A percentile compares a stretch with the other conserved stretches of the same genome.
phyloP scores from a whole-genome alignment of 2,329 filamentous ascomycete species.

The Berkeleyomyces basicola region DNA sequence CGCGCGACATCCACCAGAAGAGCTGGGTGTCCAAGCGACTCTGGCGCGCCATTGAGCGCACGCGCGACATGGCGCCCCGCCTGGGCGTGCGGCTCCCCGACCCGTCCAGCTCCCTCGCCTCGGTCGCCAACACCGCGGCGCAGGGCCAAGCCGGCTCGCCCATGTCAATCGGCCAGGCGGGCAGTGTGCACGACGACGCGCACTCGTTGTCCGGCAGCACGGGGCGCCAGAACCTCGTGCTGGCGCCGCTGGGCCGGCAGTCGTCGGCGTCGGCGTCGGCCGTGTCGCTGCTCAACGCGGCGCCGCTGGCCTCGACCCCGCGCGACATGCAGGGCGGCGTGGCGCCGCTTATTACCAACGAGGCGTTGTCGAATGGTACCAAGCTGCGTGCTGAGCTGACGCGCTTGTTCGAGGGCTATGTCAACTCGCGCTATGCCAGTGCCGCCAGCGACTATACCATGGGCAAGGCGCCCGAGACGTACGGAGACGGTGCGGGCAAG shows the following conservation, averaged over 20 bases:
- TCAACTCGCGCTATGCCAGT: constrained; percentile 18
- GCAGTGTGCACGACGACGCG: constrained; percentile 5
- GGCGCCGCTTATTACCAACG: constrained; percentile 7
- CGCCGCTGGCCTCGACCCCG: neutral
- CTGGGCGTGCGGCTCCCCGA: constrained; percentile 35
- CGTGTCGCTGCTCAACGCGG: constrained; percentile 9
- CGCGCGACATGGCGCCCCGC: constrained; percentile 55
- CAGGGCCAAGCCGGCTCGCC: neutral
- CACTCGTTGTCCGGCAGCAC: neutral
- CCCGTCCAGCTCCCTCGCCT: constrained; percentile 14
- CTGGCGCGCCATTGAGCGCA: constrained; percentile 53
- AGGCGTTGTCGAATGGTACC: constrained; percentile 25
- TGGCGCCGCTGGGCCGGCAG: constrained; percentile 7
- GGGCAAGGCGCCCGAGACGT: neutral
- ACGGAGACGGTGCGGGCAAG: neutral
- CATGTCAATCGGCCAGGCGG: neutral
- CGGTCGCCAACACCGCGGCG: neutral
- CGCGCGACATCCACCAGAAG: constrained; percentile 54
- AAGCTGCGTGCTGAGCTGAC: constrained; percentile 39
- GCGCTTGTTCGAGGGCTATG: constrained; percentile 27
- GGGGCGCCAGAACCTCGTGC: constrained; percentile 2
- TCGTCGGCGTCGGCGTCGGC: neutral
- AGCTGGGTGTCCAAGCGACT: constrained; percentile 56
- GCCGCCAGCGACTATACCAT: constrained; percentile 4
- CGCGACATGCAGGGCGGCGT: constrained; percentile 7